A percentile compares a stretch with the other conserved stretches of the same genome.
phyloP scores from a whole-genome alignment of 805 yeast species.

The Blastobotrys robertii region DNA sequence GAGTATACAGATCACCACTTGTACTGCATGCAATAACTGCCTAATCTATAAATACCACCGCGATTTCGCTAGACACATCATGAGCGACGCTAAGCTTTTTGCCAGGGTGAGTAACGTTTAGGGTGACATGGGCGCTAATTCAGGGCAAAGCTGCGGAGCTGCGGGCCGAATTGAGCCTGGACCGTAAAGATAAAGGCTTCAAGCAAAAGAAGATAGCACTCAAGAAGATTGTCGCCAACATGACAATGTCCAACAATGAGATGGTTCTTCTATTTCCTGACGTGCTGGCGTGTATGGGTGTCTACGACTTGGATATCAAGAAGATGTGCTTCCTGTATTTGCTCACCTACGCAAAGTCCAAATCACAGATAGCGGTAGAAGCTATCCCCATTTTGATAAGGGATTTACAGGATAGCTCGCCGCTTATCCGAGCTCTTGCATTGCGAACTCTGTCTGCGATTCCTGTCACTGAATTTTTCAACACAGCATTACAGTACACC shows the following conservation, averaged over 20 bases:
- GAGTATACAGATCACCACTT: too few species aligned
- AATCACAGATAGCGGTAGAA: constrained; percentile 44
- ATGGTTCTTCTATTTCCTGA: constrained; percentile 60
- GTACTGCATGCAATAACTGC: too few species aligned
- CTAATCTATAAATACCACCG: too few species aligned
- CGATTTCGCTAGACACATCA: constrained; percentile 3
- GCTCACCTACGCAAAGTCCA: constrained; percentile 47
- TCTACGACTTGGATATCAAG: constrained; percentile 58
- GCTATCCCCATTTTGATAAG: constrained; percentile 46
- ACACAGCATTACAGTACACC: constrained; percentile 35
- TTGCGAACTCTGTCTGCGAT: constrained; percentile 56
- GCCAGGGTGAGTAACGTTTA: constrained; percentile 16
- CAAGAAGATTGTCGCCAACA: constrained; percentile 70
- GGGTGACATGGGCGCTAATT: background rate
- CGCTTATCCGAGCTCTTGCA: constrained; percentile 48
- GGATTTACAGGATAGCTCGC: constrained; percentile 43
- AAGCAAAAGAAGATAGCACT: constrained; percentile 38
- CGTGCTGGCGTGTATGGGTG: constrained; percentile 38
- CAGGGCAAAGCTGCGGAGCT: constrained; percentile 31
- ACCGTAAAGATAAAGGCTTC: constrained; percentile 27
- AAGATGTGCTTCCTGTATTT: constrained; percentile 63
- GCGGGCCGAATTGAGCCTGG: constrained; percentile 25
- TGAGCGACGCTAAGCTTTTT: constrained; percentile 25
- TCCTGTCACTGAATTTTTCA: constrained; percentile 41
- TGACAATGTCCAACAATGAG: constrained; percentile 75